A percentile compares a stretch with the other conserved stretches of the same genome.
Evolutionary conservation across 148 eudicot genomes (phyloP).

Genomic region (Chenopodium berlandieri): DNA sequence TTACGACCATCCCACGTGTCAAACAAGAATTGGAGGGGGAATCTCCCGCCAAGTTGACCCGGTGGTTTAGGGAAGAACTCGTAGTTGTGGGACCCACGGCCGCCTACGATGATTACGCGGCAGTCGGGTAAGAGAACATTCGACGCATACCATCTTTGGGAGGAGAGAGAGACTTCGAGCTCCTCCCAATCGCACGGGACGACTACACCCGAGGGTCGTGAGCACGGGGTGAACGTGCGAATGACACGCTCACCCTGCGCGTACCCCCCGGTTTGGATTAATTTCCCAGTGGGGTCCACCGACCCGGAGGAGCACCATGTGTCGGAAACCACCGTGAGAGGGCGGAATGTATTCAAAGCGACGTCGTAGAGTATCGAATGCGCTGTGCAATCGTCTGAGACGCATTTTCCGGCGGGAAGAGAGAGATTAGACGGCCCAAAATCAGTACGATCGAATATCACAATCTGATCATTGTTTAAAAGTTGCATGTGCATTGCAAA

Average conservation of each 20-base stretch:
- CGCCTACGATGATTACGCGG: slow-evolving; percentile 65
- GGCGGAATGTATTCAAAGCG: slow-evolving; percentile 53
- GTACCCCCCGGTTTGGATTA: slow-evolving; percentile 85
- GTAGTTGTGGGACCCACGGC: slow-evolving; percentile 59
- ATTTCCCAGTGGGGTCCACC: slow-evolving; percentile 49
- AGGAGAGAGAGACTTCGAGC: slow-evolving; percentile 29
- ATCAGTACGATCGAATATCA: slow-evolving; percentile 83
- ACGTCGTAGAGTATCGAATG: slow-evolving; percentile 75
- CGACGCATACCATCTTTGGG: slow-evolving; percentile 78
- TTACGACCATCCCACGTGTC: slow-evolving; percentile 55
- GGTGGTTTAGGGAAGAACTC: slow-evolving; percentile 64
- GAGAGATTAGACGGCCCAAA: slow-evolving; percentile 71
- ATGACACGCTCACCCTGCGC: slow-evolving; percentile 52
- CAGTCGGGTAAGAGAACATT: slow-evolving; percentile 76
- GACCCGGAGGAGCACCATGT: slow-evolving; percentile 87
- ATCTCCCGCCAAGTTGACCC: neutral
- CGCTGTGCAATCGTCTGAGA: slow-evolving; percentile 56
- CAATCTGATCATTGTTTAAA: slow-evolving; percentile 49
- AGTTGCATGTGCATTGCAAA: slow-evolving; percentile 99
- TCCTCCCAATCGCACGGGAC: slow-evolving; percentile 63
- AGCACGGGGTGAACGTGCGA: slow-evolving; percentile 60
- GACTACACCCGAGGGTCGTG: neutral
- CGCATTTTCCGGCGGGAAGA: slow-evolving; percentile 38
- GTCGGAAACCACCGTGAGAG: slow-evolving; percentile 54
- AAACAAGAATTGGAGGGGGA: slow-evolving; percentile 38